Conservation (phyloP, 1,284 basidiomycete species). For the Golubevia pallescens region DNA sequence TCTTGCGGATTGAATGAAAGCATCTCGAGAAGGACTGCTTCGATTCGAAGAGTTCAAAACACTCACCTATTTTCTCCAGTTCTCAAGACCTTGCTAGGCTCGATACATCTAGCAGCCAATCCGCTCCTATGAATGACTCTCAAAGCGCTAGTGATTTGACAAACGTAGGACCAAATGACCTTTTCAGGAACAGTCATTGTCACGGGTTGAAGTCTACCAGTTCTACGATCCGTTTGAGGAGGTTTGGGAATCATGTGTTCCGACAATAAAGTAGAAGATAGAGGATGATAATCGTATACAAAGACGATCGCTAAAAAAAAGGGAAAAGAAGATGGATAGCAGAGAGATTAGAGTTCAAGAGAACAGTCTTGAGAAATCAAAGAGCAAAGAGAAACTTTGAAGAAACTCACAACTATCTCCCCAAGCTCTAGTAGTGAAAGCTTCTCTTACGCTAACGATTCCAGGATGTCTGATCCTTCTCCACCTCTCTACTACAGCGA, state of each 20-base stretch:
- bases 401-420: slow-evolving; percentile 81
- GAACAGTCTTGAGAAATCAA: no score
- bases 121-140: slow-evolving; percentile 49
- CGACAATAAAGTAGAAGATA: slow-evolving; percentile 53
- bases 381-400: slow-evolving; percentile 57
- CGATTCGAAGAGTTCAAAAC: background rate
- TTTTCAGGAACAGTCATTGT: slow-evolving; percentile 56
- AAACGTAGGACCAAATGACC: slow-evolving; percentile 57
- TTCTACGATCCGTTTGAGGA: slow-evolving; percentile 50
- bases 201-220: slow-evolving; percentile 48
- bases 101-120: slow-evolving; percentile 55
- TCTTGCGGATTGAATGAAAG: no score
- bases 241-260: slow-evolving; percentile 61
- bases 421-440: slow-evolving; percentile 93
- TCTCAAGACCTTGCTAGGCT: slow-evolving; percentile 57
- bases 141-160: slow-evolving; percentile 46
- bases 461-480: slow-evolving; percentile 82
- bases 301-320: slow-evolving; percentile 45
- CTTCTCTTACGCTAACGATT: slow-evolving; percentile 84
- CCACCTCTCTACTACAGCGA: slow-evolving; percentile 86
- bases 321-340: background rate
- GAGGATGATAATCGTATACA: slow-evolving; percentile 61
- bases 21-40: background rate
- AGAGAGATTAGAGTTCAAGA: background rate
- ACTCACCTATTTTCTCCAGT: slow-evolving; percentile 44